phyloP scores from a whole-genome alignment of 2,329 filamentous ascomycete species.

The Ceratocystis eucalypticola region DNA sequence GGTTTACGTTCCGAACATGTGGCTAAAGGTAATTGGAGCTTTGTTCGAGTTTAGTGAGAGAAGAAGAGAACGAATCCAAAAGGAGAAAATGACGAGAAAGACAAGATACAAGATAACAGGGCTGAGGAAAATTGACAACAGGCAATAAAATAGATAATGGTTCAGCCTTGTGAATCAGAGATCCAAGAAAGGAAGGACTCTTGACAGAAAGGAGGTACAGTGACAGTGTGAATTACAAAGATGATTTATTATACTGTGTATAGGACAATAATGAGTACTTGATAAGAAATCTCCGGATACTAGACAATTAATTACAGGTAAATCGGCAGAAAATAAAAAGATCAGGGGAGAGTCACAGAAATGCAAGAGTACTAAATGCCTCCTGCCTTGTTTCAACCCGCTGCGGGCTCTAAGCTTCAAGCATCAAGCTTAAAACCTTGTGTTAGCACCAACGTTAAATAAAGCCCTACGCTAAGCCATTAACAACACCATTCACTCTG shows the following conservation, averaged over 20 bases:
- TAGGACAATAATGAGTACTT: background rate
- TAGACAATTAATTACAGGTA: too few species aligned
- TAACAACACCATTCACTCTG: background rate
- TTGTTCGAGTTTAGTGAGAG: background rate
- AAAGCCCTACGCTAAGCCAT: background rate
- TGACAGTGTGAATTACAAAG: background rate
- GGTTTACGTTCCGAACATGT: constrained; percentile 1
- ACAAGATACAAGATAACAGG: background rate
- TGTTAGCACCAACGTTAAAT: background rate
- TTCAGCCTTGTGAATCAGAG: background rate
- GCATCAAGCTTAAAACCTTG: constrained; percentile 3
- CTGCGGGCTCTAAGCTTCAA: background rate
- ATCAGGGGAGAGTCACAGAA: too few species aligned
- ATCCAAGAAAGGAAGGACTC: background rate
- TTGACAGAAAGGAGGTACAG: background rate
- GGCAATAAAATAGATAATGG: too few species aligned
- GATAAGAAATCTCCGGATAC: too few species aligned
- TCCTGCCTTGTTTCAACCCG: background rate
- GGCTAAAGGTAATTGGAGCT: background rate
- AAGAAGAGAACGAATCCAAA: background rate
- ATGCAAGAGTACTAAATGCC: too few species aligned
- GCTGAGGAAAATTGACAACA: too few species aligned
- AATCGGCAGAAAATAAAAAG: too few species aligned
- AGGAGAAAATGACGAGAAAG: background rate
- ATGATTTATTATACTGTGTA: background rate